Conservation (phyloP, 768 basidiomycete genomes). For the Agrocybe praecox region DNA sequence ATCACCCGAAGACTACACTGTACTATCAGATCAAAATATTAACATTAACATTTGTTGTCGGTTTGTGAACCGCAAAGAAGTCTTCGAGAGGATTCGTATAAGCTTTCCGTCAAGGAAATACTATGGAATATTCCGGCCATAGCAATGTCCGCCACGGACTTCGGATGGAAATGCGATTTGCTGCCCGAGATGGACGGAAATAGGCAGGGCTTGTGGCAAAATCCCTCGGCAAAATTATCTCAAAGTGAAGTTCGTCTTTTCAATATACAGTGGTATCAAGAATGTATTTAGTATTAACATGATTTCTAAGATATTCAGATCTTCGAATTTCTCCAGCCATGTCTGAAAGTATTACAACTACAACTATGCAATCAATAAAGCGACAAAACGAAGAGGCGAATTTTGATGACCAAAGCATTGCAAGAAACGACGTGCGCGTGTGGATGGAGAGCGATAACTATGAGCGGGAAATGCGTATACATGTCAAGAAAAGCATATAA, state of each 20-base stretch:
- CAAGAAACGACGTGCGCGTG: too few species aligned
- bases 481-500: conserved; percentile 20
- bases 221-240: conserved; percentile 6
- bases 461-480: conserved; percentile 8
- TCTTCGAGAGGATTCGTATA: conserved; percentile 9
- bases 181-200: conserved; percentile 25
- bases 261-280: not conserved
- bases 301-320: not conserved
- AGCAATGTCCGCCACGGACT: conserved; percentile 2
- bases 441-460: not conserved
- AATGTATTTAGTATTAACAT: not conserved
- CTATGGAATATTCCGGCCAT: not conserved
- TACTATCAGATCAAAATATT: conserved; percentile 17
- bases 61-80: conserved; percentile 3
- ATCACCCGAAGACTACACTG: conserved; percentile 9
- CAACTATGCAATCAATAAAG: conserved; percentile 1
- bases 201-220: conserved; percentile 8
- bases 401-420: too few species aligned
- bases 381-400: not conserved
- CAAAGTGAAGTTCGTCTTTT: conserved; percentile 12
- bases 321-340: not conserved
- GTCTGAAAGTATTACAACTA: too few species aligned
- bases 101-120: conserved; percentile 2
- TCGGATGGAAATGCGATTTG: conserved; percentile 15
- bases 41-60: conserved; percentile 3